phyloP scores from a whole-genome alignment of 2,329 filamentous ascomycete species.

The Dactylellina parvicollis region DNA sequence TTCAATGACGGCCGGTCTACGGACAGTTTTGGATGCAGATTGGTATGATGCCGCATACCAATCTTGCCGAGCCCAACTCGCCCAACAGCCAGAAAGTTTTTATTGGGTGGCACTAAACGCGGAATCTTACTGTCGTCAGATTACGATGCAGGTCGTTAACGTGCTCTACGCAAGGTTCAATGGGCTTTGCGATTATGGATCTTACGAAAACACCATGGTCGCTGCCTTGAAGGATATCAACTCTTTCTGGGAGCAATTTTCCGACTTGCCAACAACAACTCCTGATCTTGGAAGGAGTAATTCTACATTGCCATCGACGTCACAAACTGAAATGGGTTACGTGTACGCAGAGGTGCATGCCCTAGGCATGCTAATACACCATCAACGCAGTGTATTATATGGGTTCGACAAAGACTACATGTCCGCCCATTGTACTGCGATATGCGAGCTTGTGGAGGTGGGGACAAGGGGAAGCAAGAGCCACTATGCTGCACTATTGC shows the following conservation, averaged over 20 bases:
- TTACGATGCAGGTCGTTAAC: slow-evolving; percentile 81
- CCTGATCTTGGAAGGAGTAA: slow-evolving; percentile 73
- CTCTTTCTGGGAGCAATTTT: slow-evolving; percentile 54
- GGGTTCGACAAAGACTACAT: slow-evolving; percentile 60
- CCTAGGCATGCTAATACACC: slow-evolving; percentile 43
- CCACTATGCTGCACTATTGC: slow-evolving; percentile 70
- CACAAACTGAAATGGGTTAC: slow-evolving; percentile 19
- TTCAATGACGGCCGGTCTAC: slow-evolving; percentile 81
- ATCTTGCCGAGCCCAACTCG: slow-evolving; percentile 70
- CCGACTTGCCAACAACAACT: slow-evolving; percentile 66
- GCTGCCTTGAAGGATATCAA: slow-evolving; percentile 68
- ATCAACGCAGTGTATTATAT: slow-evolving; percentile 62
- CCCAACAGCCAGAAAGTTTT: slow-evolving; percentile 71
- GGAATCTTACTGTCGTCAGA: slow-evolving; percentile 73
- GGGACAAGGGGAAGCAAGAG: slow-evolving; percentile 74
- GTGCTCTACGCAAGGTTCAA: slow-evolving; percentile 76
- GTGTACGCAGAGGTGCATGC: slow-evolving; percentile 49
- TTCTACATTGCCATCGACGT: not conserved
- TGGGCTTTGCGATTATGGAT: slow-evolving; percentile 67
- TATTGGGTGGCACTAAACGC: slow-evolving; percentile 74
- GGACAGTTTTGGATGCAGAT: slow-evolving; percentile 75
- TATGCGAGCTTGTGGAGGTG: slow-evolving; percentile 79
- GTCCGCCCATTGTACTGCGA: slow-evolving; percentile 71
- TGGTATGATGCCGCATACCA: slow-evolving; percentile 78
- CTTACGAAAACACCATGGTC: slow-evolving; percentile 71